Base-by-base conservation (phyloP, 2,329 filamentous ascomycete genomes). In the Ascocoryne sarcoides region DNA sequence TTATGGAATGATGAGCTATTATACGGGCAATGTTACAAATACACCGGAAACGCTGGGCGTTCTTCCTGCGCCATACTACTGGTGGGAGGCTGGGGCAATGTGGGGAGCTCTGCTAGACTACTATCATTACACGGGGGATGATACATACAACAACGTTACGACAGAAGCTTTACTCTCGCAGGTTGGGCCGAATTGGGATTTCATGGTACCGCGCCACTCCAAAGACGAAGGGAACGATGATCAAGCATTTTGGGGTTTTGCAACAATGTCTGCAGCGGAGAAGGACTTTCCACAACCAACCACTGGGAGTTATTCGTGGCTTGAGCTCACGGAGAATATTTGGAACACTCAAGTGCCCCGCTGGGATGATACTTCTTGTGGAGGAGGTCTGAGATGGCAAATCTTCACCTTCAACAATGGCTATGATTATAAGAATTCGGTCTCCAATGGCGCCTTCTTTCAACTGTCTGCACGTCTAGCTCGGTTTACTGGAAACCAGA, bases 391-490 rank as follows among this genome's bases (percentile, higher is more conserved):
- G 34, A 70, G 76, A 42, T 90, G 84, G 84, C 86, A 94, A 65
- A 87, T 94, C 50, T 89, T 81, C 59, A 65, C 72, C 1, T 75
- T 73, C 52, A 90, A 93, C 58, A 78, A 78, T 46, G 87, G 86
- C 10, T 80, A 88, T 59, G 71, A 77, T 55, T 92, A 93, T 72
- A 92, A 89, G 63, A 90, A 90, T 65, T 73, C 79, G 12, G 76
- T 89, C 51, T 80, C 79, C 46, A 92, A 92, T 60, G 85, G 84
- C 31, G 80, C 79, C n/a, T 77, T 92, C 58, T 89, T 93, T 61
- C 82, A 89, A 54, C 70, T 94, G 10, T 79, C 82, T 3, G 84
- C 86, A 1, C 79, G 85, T 14, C 69, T 90, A 10, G 82, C 80
- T 18, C 75, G 80, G 34, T 79, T 76, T 44, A 84, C 80, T 0